Evolutionary conservation across 352 stramenopile genomes (phyloP).

Genomic region (Phytophthora fragariae): DNA sequence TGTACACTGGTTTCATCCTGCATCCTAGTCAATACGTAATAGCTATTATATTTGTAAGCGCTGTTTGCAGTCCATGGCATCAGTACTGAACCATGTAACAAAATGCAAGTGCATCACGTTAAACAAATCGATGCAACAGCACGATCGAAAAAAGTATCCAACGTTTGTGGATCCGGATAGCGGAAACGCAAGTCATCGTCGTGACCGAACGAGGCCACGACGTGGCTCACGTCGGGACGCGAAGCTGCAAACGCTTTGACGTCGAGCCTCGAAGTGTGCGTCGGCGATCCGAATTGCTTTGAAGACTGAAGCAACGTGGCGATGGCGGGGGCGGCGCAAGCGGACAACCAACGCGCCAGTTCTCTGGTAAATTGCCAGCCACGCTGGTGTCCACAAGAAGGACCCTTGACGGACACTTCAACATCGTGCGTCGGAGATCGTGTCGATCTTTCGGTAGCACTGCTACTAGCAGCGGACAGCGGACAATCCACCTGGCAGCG

Average conservation of each 20-base stretch:
- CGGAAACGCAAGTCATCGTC: background rate
- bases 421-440: background rate
- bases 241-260: conserved; percentile 1
- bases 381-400: background rate
- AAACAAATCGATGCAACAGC: background rate
- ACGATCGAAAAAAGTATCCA: conserved; percentile 3
- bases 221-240: background rate
- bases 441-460: background rate
- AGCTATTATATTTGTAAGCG: too few species aligned
- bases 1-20: too few species aligned
- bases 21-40: too few species aligned
- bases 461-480: background rate
- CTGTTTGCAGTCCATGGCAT: too few species aligned
- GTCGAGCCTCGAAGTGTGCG: background rate
- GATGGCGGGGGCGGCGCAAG: background rate
- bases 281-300: conserved; percentile 1
- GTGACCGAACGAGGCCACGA: background rate
- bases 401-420: background rate
- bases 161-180: background rate
- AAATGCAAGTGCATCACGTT: background rate
- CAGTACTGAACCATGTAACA: too few species aligned
- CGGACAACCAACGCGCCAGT: background rate
- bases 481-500: background rate
- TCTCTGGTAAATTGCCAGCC: background rate
- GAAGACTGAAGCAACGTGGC: conserved; percentile 7